Base-by-base conservation (phyloP, 805 yeast genomes). In the Scheffersomyces coipomensis region DNA sequence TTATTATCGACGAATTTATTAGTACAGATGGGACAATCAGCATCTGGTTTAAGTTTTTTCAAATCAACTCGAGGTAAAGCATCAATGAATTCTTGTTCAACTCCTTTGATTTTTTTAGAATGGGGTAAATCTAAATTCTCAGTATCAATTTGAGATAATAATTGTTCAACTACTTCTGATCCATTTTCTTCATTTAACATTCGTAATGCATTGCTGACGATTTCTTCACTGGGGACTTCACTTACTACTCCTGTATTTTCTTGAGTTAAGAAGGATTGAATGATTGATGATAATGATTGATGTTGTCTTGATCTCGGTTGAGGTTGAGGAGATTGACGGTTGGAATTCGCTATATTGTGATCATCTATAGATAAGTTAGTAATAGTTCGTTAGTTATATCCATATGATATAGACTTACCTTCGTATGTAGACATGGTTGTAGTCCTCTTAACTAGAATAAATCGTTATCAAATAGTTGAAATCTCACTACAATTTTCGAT, bases 11-110 rank as follows among this genome's bases (percentile, higher is more conserved):
- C 65, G 52, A 79, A 90, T 42, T 75, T 77, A 46, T 76, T 77
- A 16, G 93, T 85, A 52, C 98, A 90, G 29, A 90, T 90, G 1
- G 97, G 83, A 58, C 97, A 90, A 13, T 81, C 74, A 38, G 85
- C 88, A 9, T 67, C 64, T 24, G 71, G 64, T 1, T 78, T 65
- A 12, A 67, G 36, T 12, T 47, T 44, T 2, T 45, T 42, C 6
- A 66, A 43, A 5, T 53, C 46, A 0, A 90, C 80, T 42, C 98
- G 62, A 19, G 88, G 96, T 37, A 90, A 68, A 0, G 84, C 68
- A 53, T 89, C 97, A 5, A 91, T 62, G 51, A 78, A 88, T 31
- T 73, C 75, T 45, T 85, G 85, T 9, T 80, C 66, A 4, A 88
- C 85, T 0, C 93, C 91, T 38, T 62, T 61, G 17, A 39, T 41